These are phyloP conservation scores for Venturia asperata DNA, from an alignment of 2,329 filamentous ascomycete genomes.

Conservation along the genomic window DNA sequence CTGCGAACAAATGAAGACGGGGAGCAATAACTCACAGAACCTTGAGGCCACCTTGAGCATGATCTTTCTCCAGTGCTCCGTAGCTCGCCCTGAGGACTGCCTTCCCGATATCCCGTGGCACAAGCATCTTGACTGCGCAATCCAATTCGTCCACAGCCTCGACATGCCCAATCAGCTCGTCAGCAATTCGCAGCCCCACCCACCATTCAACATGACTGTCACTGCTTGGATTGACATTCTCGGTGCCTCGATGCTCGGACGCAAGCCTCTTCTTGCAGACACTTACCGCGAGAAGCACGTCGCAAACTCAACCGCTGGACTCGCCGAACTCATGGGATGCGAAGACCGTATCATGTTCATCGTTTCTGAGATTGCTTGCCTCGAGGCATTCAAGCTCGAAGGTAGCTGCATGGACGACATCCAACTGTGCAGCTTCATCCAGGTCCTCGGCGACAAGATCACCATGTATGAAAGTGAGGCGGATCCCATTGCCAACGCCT, in stretches of 20 bases:
- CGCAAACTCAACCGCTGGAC: conserved; percentile 55
- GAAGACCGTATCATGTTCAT: conserved; percentile 97
- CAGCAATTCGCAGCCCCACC: conserved; percentile 53
- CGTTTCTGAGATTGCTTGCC: conserved; percentile 93
- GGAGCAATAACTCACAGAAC: conserved; percentile 78
- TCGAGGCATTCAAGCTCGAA: conserved; percentile 77
- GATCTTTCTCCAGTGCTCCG: conserved; percentile 93
- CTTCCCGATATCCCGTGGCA: conserved; percentile 93
- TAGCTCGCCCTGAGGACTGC: conserved; percentile 75
- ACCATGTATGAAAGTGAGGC: conserved; percentile 65
- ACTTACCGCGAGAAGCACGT: conserved; percentile 94
- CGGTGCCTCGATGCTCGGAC: conserved; percentile 83
- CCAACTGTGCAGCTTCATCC: conserved; percentile 80
- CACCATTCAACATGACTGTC: conserved; percentile 92
- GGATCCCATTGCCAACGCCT: conserved; percentile 44
- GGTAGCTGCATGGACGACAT: conserved; percentile 67
- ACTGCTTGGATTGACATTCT: conserved; percentile 96
- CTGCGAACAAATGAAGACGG: conserved; percentile 70
- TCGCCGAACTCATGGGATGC: conserved; percentile 93
- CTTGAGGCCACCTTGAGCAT: conserved; percentile 88
- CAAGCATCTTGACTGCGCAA: conserved; percentile 89
- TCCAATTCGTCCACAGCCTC: conserved; percentile 76
- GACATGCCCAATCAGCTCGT: conserved; percentile 65
- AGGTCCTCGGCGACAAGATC: conserved; percentile 79
- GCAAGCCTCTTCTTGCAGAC: conserved; percentile 80